Conservation (phyloP, 1,284 basidiomycete genomes). For the Trametes sp. region DNA sequence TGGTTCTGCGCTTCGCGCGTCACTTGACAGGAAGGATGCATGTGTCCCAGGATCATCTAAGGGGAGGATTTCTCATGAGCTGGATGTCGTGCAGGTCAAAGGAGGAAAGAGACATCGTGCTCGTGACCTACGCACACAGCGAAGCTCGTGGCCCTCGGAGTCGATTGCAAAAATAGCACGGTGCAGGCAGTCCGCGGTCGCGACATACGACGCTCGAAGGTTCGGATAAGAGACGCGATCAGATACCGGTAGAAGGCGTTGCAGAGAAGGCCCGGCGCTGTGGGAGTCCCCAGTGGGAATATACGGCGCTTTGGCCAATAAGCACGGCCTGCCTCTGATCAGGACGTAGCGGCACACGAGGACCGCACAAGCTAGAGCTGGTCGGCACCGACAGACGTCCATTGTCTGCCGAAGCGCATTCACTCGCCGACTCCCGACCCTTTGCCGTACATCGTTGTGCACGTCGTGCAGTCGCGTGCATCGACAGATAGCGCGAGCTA, state of each 20-base stretch:
- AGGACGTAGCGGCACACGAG: neutral
- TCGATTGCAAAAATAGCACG: constrained; percentile 29
- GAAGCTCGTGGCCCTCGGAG: constrained; percentile 5
- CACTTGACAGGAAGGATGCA: constrained; percentile 26
- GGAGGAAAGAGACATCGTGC: constrained; percentile 6
- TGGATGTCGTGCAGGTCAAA: constrained; percentile 3
- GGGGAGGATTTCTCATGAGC: constrained; percentile 18
- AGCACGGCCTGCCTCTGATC: constrained; percentile 4
- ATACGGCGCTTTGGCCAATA: neutral
- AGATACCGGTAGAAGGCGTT: constrained; percentile 13
- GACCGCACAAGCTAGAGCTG: neutral
- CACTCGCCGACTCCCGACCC: neutral
- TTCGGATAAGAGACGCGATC: constrained; percentile 25
- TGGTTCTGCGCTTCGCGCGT: constrained; percentile 27
- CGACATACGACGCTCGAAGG: constrained; percentile 8
- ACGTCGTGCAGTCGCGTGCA: neutral
- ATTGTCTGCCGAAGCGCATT: neutral
- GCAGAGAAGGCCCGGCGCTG: constrained; percentile 6
- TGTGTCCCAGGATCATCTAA: constrained; percentile 13
- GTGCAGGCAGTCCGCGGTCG: neutral
- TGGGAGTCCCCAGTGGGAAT: constrained; percentile 11
- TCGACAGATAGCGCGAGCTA: neutral
- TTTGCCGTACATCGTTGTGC: neutral
- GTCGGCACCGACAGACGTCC: constrained; percentile 1
- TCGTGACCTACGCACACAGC: constrained; percentile 9